Base-by-base conservation (phyloP, 257 asterid genomes). In the Solanum ossicruentum region DNA sequence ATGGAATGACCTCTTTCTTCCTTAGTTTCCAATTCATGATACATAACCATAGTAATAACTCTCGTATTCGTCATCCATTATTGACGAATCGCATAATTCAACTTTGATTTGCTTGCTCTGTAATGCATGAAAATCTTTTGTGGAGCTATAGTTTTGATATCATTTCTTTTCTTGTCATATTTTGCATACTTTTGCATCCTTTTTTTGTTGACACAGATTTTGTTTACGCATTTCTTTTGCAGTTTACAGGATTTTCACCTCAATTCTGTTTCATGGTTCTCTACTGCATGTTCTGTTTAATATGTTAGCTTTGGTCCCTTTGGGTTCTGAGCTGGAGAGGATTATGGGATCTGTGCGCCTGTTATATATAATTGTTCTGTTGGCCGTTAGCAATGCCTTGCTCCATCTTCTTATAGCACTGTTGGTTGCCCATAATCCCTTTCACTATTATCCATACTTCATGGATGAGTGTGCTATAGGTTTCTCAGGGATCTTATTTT, bases 281-380 rank as follows among this genome's bases (percentile, higher is more conserved):
- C 47, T 97, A 84, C 90, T 97, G 69, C 99, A 97, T 89, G 95
- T 95, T 88, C 89, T 93, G 87, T 97, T 97, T 91, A 97, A 97
- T 89, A 95, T 97, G 99, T 28, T 95, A 93, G 99, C 99, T 60
- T 89, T 95, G 92, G 97, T 94, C 80, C 98, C 99, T 77, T 89
- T 97, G 94, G 99, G 99, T 77, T 93, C 99, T 82, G 99, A 95
- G 90, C 95, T 97, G 87, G 99, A 97, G 91, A 93, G 98, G 90
- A 92, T 97, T 78, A 95, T 95, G 98, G 99, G 99, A 85, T 97
- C 99, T 49, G 89, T 97, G 86, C 96, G 98, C 85, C 86, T 94
- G 91, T 83, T 91, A 85, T 94, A 92, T 89, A 83, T 91, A 82
- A 90, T 88, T 84, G 78, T 91, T 84, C 88, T 97, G 78, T 88